phyloP scores from a whole-genome alignment of 345 rosid genomes.

The Conringia planisiliqua region DNA sequence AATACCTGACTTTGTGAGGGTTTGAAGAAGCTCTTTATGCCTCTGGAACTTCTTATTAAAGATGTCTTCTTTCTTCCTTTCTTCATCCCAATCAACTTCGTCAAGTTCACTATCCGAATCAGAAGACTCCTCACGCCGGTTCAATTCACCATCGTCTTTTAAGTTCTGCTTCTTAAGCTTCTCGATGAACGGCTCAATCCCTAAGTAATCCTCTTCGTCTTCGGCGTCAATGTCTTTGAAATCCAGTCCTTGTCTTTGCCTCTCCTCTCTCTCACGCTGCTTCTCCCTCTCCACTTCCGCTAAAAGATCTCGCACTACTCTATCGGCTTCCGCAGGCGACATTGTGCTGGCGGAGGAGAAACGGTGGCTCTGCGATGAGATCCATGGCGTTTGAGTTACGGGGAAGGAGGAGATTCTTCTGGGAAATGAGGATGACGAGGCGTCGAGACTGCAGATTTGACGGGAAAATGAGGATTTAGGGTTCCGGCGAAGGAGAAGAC shows the following conservation, averaged over 20 bases:
- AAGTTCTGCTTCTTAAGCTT: slow-evolving; percentile 62
- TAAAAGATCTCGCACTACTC: slow-evolving; percentile 46
- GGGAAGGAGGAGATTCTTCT: slow-evolving; percentile 26
- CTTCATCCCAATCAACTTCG: slow-evolving; percentile 48
- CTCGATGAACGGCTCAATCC: slow-evolving; percentile 69
- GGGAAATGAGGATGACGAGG: slow-evolving; percentile 19
- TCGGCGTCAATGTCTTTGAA: slow-evolving; percentile 75
- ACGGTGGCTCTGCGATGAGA: slow-evolving; percentile 31
- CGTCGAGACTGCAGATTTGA: neutral
- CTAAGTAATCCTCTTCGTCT: slow-evolving; percentile 82
- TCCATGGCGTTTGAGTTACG: slow-evolving; percentile 27
- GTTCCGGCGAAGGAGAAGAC: slow-evolving; percentile 39
- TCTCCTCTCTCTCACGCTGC: slow-evolving; percentile 66
- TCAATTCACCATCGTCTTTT: slow-evolving; percentile 40
- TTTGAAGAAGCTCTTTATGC: slow-evolving; percentile 62
- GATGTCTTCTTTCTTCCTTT: slow-evolving; percentile 31
- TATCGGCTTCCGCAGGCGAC: slow-evolving; percentile 16
- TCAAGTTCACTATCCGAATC: slow-evolving; percentile 78
- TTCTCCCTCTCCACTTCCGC: slow-evolving; percentile 66
- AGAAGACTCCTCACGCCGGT: slow-evolving; percentile 51
- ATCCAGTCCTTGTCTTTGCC: slow-evolving; percentile 63
- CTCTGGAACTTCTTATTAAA: slow-evolving; percentile 58
- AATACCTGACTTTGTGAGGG: slow-evolving; percentile 52
- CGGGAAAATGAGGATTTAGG: slow-evolving; percentile 8
- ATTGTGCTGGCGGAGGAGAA: slow-evolving; percentile 37